Percentiles rank a stretch among this genome's conserved stretches.
Evolutionary conservation across 495 filamentous ascomycete species (phyloP).

Genomic region (Podospora didyma): DNA sequence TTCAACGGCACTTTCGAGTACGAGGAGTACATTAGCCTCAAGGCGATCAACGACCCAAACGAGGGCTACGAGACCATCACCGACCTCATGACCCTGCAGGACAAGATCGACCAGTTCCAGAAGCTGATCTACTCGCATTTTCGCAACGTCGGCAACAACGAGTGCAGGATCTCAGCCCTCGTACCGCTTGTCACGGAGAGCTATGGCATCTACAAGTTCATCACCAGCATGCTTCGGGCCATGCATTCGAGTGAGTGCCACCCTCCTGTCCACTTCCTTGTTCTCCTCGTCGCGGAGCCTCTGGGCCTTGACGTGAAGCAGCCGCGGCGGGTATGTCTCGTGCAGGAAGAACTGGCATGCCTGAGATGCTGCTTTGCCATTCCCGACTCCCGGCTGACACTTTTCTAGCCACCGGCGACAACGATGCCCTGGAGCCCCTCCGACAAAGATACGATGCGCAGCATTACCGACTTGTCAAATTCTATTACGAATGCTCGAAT

Average conservation of each 20-base stretch:
- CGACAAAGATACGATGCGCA: constrained; percentile 87
- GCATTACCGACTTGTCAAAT: constrained; percentile 91
- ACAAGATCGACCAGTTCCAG: constrained; percentile 97
- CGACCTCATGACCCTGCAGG: constrained; percentile 93
- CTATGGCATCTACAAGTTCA: constrained; percentile 96
- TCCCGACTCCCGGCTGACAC: constrained; percentile 22
- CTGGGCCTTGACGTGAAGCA: too few relatives aligned
- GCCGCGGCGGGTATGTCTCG: too few relatives aligned
- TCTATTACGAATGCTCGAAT: constrained; percentile 99
- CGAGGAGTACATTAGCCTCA: constrained; percentile 97
- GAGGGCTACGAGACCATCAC: constrained; percentile 98
- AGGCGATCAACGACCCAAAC: constrained; percentile 97
- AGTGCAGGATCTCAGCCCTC: constrained; percentile 90
- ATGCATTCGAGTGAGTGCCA: constrained; percentile 83
- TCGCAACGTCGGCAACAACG: constrained; percentile 83
- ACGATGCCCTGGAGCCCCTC: constrained; percentile 89
- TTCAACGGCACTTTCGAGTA: constrained; percentile 99
- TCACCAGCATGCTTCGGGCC: constrained; percentile 89
- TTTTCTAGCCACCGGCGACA: constrained; percentile 75
- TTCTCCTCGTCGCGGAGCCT: background rate
- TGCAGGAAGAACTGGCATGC: too few relatives aligned
- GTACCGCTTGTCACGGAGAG: constrained; percentile 95
- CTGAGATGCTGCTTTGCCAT: too few relatives aligned
- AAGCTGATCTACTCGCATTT: constrained; percentile 98
- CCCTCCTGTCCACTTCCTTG: constrained; percentile 6